Conservation (phyloP, 192 early-diverging fungal genomes). For the Cetraspora pellucida region DNA sequence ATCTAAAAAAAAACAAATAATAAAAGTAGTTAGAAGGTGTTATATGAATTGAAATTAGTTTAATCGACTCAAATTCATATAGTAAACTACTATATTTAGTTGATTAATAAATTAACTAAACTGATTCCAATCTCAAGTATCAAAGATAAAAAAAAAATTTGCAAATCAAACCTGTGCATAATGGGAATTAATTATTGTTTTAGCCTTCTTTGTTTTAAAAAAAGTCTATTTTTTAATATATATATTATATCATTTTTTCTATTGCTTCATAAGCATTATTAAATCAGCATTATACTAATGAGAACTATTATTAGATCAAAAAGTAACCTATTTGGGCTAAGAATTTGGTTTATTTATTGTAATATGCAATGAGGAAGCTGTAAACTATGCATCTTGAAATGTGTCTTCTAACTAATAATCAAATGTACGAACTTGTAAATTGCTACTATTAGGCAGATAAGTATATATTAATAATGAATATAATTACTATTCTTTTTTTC, state of each 20-base stretch:
- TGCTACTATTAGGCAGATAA: neutral
- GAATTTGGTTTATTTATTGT: neutral
- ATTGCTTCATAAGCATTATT: neutral
- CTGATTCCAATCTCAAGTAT: no score
- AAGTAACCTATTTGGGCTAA: no score
- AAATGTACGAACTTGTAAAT: neutral
- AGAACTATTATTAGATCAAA: no score
- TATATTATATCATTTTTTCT: neutral
- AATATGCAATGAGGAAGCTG: neutral
- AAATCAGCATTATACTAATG: neutral
- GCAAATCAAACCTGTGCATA: neutral
- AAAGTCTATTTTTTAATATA: neutral
- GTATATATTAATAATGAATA: neutral
- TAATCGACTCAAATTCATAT: no score
- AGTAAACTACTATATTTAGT: no score
- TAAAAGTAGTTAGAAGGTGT: neutral
- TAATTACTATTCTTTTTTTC: neutral
- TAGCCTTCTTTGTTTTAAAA: no score
- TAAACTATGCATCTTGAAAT: slow-evolving; percentile 18
- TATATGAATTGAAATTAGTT: no score
- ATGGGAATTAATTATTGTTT: neutral
- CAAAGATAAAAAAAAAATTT: no score
- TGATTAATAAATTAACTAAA: no score
- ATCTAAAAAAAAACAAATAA: neutral
- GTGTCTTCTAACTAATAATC: slow-evolving; percentile 3